Evolutionary conservation across 2,329 filamentous ascomycete species (phyloP).

Genomic region (Teratosphaeria gauchensis): DNA sequence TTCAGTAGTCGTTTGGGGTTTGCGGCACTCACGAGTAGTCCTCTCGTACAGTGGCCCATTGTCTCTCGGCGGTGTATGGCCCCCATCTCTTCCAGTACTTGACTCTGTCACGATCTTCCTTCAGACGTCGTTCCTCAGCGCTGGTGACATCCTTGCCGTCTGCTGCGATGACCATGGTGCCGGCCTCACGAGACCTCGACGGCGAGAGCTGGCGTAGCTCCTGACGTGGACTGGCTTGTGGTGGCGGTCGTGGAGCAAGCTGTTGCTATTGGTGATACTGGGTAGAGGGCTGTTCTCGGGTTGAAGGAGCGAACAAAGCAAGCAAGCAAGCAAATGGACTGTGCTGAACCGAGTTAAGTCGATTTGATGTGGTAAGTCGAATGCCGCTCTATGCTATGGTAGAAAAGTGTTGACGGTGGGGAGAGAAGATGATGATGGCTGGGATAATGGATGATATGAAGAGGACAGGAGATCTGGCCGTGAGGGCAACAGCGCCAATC

Average conservation of each 20-base stretch:
- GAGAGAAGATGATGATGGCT: not conserved
- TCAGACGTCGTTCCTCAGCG: constrained; percentile 81
- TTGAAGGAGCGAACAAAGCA: not conserved
- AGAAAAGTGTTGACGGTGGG: not conserved
- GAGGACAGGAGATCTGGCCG: not conserved
- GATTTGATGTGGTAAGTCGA: not conserved
- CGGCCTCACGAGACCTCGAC: not conserved
- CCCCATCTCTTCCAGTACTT: constrained; percentile 99
- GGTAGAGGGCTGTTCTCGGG: not conserved
- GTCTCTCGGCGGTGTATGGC: constrained; percentile 82
- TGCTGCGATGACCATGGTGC: constrained; percentile 75
- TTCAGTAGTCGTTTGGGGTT: not conserved
- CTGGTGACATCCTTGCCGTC: constrained; percentile 81
- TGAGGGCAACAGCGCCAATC: not conserved
- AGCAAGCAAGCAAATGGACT: not conserved
- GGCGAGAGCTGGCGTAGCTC: not conserved
- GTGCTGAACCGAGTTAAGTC: not conserved
- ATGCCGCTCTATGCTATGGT: not conserved
- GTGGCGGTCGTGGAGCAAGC: not conserved
- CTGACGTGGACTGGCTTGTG: not conserved
- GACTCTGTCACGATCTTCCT: constrained; percentile 68
- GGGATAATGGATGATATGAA: not conserved
- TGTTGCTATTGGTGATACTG: not conserved
- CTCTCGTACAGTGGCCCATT: constrained; percentile 71
- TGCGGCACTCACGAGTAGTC: constrained; percentile 62